phyloP scores from a whole-genome alignment of 108 stramenopile genomes.

The Licmophora abbreviata region DNA sequence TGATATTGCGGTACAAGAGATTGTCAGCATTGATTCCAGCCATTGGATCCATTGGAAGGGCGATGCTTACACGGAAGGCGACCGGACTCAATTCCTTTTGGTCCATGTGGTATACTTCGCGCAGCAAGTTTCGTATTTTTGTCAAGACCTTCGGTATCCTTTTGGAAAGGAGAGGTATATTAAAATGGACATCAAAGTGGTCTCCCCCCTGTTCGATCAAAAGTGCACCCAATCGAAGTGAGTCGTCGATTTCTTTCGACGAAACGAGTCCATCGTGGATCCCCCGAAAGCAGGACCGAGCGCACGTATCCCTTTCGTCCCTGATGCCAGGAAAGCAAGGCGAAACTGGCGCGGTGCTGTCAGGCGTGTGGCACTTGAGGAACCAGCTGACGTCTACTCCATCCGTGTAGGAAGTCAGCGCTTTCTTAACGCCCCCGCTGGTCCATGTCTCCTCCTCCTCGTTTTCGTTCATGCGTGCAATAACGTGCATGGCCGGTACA shows the following conservation, averaged over 20 bases:
- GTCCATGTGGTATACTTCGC: neutral
- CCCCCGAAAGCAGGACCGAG: constrained; percentile 32
- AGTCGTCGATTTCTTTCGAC: constrained; percentile 13
- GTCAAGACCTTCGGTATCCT: constrained; percentile 5
- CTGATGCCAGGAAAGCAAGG: too few relatives aligned
- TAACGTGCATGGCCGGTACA: constrained; percentile 23
- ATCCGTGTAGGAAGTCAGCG: constrained; percentile 10
- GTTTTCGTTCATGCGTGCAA: too few relatives aligned
- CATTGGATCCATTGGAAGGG: constrained; percentile 34
- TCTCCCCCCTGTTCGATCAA: constrained; percentile 31
- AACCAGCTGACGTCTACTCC: constrained; percentile 28
- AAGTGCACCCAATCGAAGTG: constrained; percentile 15
- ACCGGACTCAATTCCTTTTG: constrained; percentile 14
- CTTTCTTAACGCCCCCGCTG: too few relatives aligned
- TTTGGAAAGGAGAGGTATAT: constrained; percentile 11
- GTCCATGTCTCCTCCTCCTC: too few relatives aligned
- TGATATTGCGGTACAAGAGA: constrained; percentile 11
- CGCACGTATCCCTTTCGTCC: neutral
- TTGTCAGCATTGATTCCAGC: too few relatives aligned
- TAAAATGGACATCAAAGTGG: constrained; percentile 37
- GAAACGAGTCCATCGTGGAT: constrained; percentile 31
- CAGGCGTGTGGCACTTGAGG: constrained; percentile 12
- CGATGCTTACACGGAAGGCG: constrained; percentile 37
- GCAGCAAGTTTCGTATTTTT: constrained; percentile 2
- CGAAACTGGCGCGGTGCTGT: too few relatives aligned